phyloP scores from a whole-genome alignment of 768 basidiomycete genomes.

The Trametes cingulata region DNA sequence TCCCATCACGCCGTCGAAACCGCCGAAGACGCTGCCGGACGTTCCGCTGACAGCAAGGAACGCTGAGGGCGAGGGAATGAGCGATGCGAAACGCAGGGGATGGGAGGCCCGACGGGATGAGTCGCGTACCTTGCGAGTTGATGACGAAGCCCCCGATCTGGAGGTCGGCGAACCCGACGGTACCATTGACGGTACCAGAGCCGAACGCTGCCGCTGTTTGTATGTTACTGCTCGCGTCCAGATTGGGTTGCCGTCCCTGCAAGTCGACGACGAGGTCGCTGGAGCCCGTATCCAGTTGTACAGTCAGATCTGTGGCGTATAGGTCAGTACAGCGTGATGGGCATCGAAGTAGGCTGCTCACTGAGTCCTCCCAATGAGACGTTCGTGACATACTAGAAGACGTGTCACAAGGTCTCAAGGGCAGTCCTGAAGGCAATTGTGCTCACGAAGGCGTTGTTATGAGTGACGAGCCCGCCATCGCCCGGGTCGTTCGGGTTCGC shows the following conservation, averaged over 20 bases:
- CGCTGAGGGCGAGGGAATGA: conserved; percentile 45
- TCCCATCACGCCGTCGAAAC: conserved; percentile 60
- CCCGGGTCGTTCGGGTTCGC: background rate
- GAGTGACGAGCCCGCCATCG: background rate
- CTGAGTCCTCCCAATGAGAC: conserved; percentile 10
- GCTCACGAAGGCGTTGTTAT: background rate
- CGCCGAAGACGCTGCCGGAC: conserved; percentile 59
- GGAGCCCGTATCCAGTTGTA: conserved; percentile 38
- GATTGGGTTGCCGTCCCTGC: conserved; percentile 18
- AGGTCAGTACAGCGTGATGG: background rate
- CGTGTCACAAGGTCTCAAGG: background rate
- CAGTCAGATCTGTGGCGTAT: conserved; percentile 26
- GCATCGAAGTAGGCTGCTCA: background rate
- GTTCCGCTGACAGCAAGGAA: conserved; percentile 40
- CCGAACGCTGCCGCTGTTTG: conserved; percentile 39
- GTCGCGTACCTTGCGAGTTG: conserved; percentile 73
- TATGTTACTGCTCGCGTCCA: conserved; percentile 34
- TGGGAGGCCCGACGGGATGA: conserved; percentile 48
- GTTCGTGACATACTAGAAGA: background rate
- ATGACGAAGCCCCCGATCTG: conserved; percentile 37
- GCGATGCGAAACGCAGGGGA: conserved; percentile 42
- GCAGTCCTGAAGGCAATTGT: too few species aligned
- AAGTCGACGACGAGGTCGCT: conserved; percentile 36
- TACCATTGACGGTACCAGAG: conserved; percentile 39
- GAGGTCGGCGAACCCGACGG: conserved; percentile 38